Evolutionary conservation across 1,139 yeast genomes (phyloP).

Genomic region (Barnettozyma hawaiiensis): DNA sequence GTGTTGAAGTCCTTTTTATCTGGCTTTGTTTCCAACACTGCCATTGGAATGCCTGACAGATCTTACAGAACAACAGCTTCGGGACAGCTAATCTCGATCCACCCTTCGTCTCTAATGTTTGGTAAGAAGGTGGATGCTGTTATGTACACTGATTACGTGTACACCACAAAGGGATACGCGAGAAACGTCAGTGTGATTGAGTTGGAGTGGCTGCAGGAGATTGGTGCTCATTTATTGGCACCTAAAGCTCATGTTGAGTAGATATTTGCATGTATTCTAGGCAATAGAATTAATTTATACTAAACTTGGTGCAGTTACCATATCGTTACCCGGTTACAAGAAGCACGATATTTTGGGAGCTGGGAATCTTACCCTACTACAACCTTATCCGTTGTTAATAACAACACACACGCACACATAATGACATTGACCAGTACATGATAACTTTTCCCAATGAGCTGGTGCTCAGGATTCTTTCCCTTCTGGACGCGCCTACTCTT

Average conservation of each 20-base stretch:
- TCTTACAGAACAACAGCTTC: slow-evolving; percentile 79
- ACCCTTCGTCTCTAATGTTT: slow-evolving; percentile 86
- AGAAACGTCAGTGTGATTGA: slow-evolving; percentile 82
- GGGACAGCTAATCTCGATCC: slow-evolving; percentile 79
- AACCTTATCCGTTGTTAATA: too few relatives aligned
- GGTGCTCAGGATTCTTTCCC: not conserved
- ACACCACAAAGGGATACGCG: slow-evolving; percentile 89
- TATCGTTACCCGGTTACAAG: too few relatives aligned
- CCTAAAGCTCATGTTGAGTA: slow-evolving; percentile 8
- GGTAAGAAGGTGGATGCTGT: slow-evolving; percentile 81
- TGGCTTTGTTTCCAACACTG: slow-evolving; percentile 83
- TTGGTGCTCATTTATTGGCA: slow-evolving; percentile 27
- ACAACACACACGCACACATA: too few relatives aligned
- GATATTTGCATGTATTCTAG: not conserved
- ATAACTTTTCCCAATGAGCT: slow-evolving; percentile 1
- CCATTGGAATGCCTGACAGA: slow-evolving; percentile 92
- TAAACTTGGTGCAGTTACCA: too few relatives aligned
- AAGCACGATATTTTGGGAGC: too few relatives aligned
- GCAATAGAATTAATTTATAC: not conserved
- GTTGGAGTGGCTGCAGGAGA: slow-evolving; percentile 79
- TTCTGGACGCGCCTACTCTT: not conserved
- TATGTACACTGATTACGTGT: slow-evolving; percentile 92
- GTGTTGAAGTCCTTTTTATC: slow-evolving; percentile 72
- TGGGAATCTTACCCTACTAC: too few relatives aligned
- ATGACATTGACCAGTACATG: not conserved